Percentiles rank a stretch among this genome's conserved stretches.
Conservation (phyloP, 1,284 basidiomycete species). For the Veloporphyrellus conicus region DNA sequence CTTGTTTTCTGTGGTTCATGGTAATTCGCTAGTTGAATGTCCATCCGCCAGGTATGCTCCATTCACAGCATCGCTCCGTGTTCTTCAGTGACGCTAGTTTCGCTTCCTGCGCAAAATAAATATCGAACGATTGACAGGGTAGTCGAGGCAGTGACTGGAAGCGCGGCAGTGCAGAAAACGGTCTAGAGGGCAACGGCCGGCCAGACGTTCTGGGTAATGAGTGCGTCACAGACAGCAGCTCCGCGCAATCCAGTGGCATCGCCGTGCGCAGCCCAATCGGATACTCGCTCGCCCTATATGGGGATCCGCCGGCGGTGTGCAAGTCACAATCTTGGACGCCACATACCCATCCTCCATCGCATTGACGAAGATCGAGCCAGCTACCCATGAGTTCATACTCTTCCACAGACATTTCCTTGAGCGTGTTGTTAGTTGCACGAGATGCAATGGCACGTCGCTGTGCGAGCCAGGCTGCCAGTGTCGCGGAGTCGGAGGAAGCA, state of each 20-base stretch:
- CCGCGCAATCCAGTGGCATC: constrained; percentile 28
- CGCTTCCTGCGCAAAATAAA: constrained; percentile 17
- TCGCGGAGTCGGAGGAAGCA: constrained; percentile 34
- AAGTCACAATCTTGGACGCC: constrained; percentile 29
- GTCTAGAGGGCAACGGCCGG: constrained; percentile 9
- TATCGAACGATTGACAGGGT: constrained; percentile 19
- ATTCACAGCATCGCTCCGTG: constrained; percentile 22
- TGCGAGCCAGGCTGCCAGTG: constrained; percentile 41
- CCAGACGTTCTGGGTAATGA: constrained; percentile 4
- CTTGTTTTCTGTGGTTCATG: background rate
- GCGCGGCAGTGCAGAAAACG: constrained; percentile 13
- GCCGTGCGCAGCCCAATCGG: constrained; percentile 16
- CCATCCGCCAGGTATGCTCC: constrained; percentile 39
- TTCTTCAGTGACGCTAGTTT: constrained; percentile 3
- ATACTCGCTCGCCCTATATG: constrained; percentile 10
- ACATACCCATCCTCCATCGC: constrained; percentile 26
- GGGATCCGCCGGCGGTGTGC: constrained; percentile 27
- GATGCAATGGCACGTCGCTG: constrained; percentile 25
- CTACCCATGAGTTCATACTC: constrained; percentile 48
- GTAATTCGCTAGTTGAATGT: constrained; percentile 17
- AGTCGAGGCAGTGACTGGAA: constrained; percentile 31
- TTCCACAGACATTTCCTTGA: constrained; percentile 37
- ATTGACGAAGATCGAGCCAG: constrained; percentile 37
- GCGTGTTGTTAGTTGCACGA: constrained; percentile 20
- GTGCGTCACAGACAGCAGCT: constrained; percentile 8